phyloP scores from a whole-genome alignment of 2,329 filamentous ascomycete genomes.

The Phyllosticta citrichinensis region DNA sequence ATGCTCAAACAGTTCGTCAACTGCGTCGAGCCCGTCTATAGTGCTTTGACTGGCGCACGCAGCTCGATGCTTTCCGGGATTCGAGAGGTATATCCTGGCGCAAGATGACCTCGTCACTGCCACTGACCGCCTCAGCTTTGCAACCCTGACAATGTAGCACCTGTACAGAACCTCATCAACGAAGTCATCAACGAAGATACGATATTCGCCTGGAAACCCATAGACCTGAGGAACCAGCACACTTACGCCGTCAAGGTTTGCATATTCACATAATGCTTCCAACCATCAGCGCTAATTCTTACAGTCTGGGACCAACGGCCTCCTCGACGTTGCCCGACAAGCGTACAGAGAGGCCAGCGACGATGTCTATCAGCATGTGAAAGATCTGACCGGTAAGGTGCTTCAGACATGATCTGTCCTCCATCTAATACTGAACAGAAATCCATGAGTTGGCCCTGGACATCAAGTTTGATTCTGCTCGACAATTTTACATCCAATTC shows the following conservation, averaged over 20 bases:
- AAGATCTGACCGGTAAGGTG: constrained; percentile 52
- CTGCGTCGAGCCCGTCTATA: constrained; percentile 56
- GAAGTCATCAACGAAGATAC: constrained; percentile 72
- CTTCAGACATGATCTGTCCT: background rate
- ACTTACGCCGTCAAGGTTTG: constrained; percentile 74
- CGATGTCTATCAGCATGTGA: constrained; percentile 63
- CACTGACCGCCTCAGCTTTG: constrained; percentile 43
- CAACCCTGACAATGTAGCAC: constrained; percentile 48
- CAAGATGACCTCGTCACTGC: background rate
- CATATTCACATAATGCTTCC: background rate
- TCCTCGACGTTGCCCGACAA: constrained; percentile 79
- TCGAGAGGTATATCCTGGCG: constrained; percentile 38
- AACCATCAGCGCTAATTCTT: background rate
- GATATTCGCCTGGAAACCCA: constrained; percentile 62
- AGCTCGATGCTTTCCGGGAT: constrained; percentile 58
- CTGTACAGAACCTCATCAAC: constrained; percentile 55
- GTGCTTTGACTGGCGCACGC: constrained; percentile 54
- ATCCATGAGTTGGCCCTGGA: constrained; percentile 51
- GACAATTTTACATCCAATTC: constrained; percentile 72
- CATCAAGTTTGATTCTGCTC: constrained; percentile 64
- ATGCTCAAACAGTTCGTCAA: constrained; percentile 75
- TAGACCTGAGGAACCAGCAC: constrained; percentile 82
- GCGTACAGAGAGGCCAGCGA: constrained; percentile 82
- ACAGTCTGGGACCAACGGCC: constrained; percentile 67
- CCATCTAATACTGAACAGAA: constrained; percentile 17